Conservation (phyloP, 1,284 basidiomycete species). For the Cutaneotrichosporon sp. region DNA sequence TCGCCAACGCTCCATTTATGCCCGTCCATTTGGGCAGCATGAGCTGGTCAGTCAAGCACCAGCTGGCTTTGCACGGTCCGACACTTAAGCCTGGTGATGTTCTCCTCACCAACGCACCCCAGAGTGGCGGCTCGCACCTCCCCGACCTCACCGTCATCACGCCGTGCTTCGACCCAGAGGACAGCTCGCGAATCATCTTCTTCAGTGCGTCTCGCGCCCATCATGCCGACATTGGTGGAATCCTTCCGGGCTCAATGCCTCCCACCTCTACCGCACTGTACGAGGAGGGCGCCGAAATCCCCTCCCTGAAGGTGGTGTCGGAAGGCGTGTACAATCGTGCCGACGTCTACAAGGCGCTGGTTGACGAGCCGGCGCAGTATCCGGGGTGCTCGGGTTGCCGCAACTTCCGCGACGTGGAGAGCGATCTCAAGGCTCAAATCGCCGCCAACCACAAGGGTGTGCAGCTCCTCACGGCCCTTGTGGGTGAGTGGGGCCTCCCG, state of each 20-base stretch:
- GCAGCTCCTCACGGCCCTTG: slow-evolving; percentile 66
- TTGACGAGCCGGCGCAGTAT: slow-evolving; percentile 75
- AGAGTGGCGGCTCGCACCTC: slow-evolving; percentile 30
- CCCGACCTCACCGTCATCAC: slow-evolving; percentile 42
- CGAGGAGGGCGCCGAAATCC: slow-evolving; percentile 69
- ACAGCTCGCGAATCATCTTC: slow-evolving; percentile 45
- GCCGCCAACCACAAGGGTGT: slow-evolving; percentile 94
- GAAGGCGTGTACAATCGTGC: slow-evolving; percentile 73
- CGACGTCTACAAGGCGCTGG: slow-evolving; percentile 65
- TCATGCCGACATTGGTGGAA: slow-evolving; percentile 42
- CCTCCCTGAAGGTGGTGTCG: slow-evolving; percentile 87
- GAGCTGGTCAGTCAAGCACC: slow-evolving; percentile 44
- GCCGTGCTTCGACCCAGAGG: slow-evolving; percentile 32
- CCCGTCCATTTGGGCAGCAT: slow-evolving; percentile 53
- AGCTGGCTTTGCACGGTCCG: slow-evolving; percentile 43
- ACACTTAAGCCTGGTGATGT: slow-evolving; percentile 49
- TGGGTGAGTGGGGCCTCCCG: slow-evolving; percentile 76
- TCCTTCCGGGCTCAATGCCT: slow-evolving; percentile 71
- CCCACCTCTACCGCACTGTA: slow-evolving; percentile 83
- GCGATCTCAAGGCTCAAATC: slow-evolving; percentile 92
- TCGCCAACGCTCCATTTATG: slow-evolving; percentile 54
- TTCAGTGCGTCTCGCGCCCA: slow-evolving; percentile 36
- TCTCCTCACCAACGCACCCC: slow-evolving; percentile 51
- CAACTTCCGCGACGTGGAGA: slow-evolving; percentile 83
- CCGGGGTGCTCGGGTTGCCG: slow-evolving; percentile 61